These are phyloP conservation scores for Pseudogymnoascus sp. DNA, from an alignment of 2,329 filamentous ascomycete genomes.

Conservation along the genomic window DNA sequence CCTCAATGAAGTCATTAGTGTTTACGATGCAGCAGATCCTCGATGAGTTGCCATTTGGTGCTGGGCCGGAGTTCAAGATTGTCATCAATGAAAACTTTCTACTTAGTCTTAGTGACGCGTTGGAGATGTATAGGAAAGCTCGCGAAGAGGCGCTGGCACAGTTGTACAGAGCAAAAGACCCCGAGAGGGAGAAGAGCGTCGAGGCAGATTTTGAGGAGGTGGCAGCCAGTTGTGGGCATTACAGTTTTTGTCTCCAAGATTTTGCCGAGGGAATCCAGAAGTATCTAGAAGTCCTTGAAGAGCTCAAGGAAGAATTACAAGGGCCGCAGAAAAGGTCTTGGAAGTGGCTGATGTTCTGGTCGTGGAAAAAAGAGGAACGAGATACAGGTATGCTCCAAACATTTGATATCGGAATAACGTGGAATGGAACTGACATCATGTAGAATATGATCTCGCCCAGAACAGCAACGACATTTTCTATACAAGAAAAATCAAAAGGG, in stretches of 20 bases:
- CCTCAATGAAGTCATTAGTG: constrained; percentile 92
- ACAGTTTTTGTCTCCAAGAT: constrained; percentile 82
- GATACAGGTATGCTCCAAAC: background rate
- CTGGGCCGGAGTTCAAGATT: constrained; percentile 58
- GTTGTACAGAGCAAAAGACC: constrained; percentile 72
- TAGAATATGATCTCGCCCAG: background rate
- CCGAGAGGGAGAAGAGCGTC: constrained; percentile 59
- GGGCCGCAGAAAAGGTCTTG: constrained; percentile 57
- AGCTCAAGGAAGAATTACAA: constrained; percentile 65
- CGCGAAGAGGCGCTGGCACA: constrained; percentile 67
- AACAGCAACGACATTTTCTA: constrained; percentile 7
- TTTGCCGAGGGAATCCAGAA: constrained; percentile 83
- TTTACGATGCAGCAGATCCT: constrained; percentile 85
- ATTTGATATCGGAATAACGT: background rate
- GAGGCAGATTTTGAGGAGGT: constrained; percentile 96
- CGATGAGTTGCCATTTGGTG: constrained; percentile 74
- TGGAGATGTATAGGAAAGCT: constrained; percentile 68
- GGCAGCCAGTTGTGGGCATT: constrained; percentile 94
- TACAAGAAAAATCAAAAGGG: background rate
- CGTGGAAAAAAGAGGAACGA: constrained; percentile 28
- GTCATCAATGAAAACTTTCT: constrained; percentile 71
- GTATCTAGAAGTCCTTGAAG: constrained; percentile 76
- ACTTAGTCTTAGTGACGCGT: constrained; percentile 69
- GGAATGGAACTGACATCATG: background rate
- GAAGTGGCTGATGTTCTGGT: constrained; percentile 83